Base-by-base conservation (phyloP, 192 early-diverging fungal genomes). In the Mortierella antarctica region DNA sequence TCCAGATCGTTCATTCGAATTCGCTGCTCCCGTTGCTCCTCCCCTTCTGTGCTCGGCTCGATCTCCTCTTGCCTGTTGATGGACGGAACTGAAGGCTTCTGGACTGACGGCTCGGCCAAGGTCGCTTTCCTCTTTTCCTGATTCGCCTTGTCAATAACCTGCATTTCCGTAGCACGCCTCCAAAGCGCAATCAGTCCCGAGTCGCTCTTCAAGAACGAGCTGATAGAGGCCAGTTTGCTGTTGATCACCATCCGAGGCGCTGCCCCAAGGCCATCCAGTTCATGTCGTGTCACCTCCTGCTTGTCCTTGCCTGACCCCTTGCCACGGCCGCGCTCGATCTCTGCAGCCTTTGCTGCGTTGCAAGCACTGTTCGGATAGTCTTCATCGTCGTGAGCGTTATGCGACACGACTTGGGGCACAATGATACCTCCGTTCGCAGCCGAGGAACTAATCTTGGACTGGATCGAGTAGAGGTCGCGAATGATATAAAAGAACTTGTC, bases 401-500 rank as follows among this genome's bases (percentile, higher is more conserved):
- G 75, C 8, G 59, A 68, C 7, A 72, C 70, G 20, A 68, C 77
- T 39, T 71, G 77, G 17, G 69, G 69, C 21, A 71, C 75, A 64
- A 79, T 53, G 20, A 71, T 71, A 11, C 63, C 53, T 6, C 68
- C 75, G 14, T 14, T 65, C 4, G 69, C 54, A 45, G 74, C 73
- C 6, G 74, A 78, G 1, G 77, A 71, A 20, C 63, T 80, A 44
- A 80, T 80, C 57, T 80, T 80, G 69, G 77, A 80, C 59, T 80
- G 77, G 21, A 80, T 80, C 48, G 77, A 80, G 42, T 80, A 80
- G 5, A 80, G 60, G 49, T 80, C 77, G 7, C 77, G 77, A 64
- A 80, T 80, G 44, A 80, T 80, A 44, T 80, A 80, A 50, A 80
- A 80, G 41, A 88, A 79, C 42, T 86, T 89, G 56, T 83, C 84